These are phyloP conservation scores for Trematosphaeria pertusa DNA, from an alignment of 2,329 filamentous ascomycete species.

Conservation along the genomic window DNA sequence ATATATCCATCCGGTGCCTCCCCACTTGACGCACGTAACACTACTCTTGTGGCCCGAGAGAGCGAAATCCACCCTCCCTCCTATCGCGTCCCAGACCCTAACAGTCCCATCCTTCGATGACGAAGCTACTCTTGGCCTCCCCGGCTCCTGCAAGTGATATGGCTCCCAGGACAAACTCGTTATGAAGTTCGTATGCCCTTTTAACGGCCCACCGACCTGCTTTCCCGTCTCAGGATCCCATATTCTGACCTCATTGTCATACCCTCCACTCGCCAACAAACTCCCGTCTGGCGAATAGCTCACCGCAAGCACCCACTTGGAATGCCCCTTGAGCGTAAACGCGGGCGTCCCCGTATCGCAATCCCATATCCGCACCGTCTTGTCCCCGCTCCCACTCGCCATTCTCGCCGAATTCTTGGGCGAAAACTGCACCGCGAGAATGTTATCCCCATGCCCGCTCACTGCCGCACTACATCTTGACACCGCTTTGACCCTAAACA, in stretches of 20 bases:
- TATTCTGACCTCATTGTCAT: constrained; percentile 89
- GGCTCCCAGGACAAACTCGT: constrained; percentile 92
- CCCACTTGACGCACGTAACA: constrained; percentile 93
- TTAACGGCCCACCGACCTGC: constrained; percentile 72
- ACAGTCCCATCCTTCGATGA: constrained; percentile 90
- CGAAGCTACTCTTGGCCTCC: constrained; percentile 81
- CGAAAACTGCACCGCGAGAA: constrained; percentile 85
- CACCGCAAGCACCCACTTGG: constrained; percentile 87
- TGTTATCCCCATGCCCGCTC: constrained; percentile 89
- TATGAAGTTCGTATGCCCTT: constrained; percentile 89
- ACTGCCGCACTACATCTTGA: constrained; percentile 89
- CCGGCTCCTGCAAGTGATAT: constrained; percentile 78
- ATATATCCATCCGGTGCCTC: constrained; percentile 72
- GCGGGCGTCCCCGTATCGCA: constrained; percentile 90
- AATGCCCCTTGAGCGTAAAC: constrained; percentile 85
- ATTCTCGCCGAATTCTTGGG: constrained; percentile 77
- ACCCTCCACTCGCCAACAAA: constrained; percentile 85
- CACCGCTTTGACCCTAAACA: constrained; percentile 91
- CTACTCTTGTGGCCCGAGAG: constrained; percentile 87
- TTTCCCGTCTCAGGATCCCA: constrained; percentile 88
- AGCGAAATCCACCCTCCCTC: constrained; percentile 79
- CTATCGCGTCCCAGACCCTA: constrained; percentile 83
- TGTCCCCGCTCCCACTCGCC: constrained; percentile 89
- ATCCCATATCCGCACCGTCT: constrained; percentile 92
- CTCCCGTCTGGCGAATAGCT: constrained; percentile 85